Base-by-base conservation (phyloP, 2,329 filamentous ascomycete species). In the Blumeriella jaapii region DNA sequence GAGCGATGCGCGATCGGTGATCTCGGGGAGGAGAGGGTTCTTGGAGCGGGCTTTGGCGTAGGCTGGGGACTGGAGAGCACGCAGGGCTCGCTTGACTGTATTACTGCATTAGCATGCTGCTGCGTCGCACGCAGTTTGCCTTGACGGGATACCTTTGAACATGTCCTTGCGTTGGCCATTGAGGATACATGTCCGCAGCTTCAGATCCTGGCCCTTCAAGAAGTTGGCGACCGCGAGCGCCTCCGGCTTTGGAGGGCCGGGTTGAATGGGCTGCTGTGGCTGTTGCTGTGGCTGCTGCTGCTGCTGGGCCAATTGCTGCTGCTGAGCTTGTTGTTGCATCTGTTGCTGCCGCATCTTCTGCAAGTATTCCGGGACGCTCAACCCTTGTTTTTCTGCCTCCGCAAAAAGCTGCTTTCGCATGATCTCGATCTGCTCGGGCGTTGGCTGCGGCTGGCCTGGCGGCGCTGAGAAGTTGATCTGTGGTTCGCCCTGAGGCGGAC, bases 91-190 rank as follows among this genome's bases (percentile, higher is more conserved):
- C 70, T 96, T 96, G 59, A 98, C 91, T 93, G 36, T 13, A 12
- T 25, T 14, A 14, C 14, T 23, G 10, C 5, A 36, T 49, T 40
- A 31, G 28, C 22, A 19, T 17, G n/a, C n/a, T n/a, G n/a, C n/a
- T n/a, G n/a, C n/a, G n/a, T n/a, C n/a, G n/a, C n/a, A n/a, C n/a
- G n/a, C n/a, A n/a, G n/a, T n/a, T n/a, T n/a, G n/a, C n/a, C n/a
- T n/a, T n/a, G n/a, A n/a, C n/a, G n/a, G 10, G 55, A 31, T 66
- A 89, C 85, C 86, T 69, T 80, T 82, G 62, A 98, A 96, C 83
- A 98, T 93, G 48, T 98, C 89, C 63, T 94, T 96, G 53, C 91
- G 75, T 68, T 95, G 87, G 52, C 91, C 91, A 48, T 95, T 87
- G 47, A 96, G 72, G 46, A 98, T 93, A 58, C 83, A 89, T 12